A percentile compares a stretch with the other conserved stretches of the same genome.
Conservation (phyloP, 352 stramenopile genomes). For the Phytopythium litorale region DNA sequence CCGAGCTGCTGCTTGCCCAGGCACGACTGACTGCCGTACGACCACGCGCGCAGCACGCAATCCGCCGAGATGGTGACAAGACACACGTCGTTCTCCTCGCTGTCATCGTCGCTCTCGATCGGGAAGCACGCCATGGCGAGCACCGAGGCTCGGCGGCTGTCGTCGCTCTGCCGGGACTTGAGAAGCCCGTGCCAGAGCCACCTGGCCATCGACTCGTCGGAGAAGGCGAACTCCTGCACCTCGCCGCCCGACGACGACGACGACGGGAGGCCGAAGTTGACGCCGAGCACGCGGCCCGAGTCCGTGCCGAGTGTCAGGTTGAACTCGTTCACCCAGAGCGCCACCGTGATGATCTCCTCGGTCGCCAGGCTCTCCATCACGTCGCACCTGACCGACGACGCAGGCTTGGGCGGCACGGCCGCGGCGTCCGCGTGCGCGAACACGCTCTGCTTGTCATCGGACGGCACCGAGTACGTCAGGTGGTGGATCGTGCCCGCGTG, state of each 20-base stretch:
- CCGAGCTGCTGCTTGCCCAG: constrained; percentile 56
- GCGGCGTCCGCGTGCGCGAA: constrained; percentile 44
- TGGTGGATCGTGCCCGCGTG: constrained; percentile 67
- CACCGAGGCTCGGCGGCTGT: constrained; percentile 24
- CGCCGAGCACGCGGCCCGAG: constrained; percentile 48
- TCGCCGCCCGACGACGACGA: constrained; percentile 17
- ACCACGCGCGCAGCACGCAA: constrained; percentile 64
- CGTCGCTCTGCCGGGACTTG: constrained; percentile 27
- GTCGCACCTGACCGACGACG: constrained; percentile 33
- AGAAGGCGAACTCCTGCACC: constrained; percentile 69
- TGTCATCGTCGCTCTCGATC: constrained; percentile 40
- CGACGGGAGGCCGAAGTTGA: constrained; percentile 64
- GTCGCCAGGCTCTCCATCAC: constrained; percentile 39
- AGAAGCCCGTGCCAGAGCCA: constrained; percentile 74
- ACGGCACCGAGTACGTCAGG: constrained; percentile 49
- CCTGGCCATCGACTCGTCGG: constrained; percentile 56
- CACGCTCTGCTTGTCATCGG: constrained; percentile 33
- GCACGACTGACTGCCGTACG: constrained; percentile 58
- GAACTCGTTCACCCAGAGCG: constrained; percentile 75
- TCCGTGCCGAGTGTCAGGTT: constrained; percentile 68
- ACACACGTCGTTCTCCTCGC: constrained; percentile 43
- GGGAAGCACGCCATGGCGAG: constrained; percentile 64
- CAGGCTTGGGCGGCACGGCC: constrained; percentile 34
- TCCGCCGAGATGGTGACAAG: constrained; percentile 67
- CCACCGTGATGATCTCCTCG: constrained; percentile 60